Evolutionary conservation across 371 early-diverging fungal species (phyloP), one percentile per base, ranked within the genome.

Genomic region (Rhizopus stolonifer): DNA sequence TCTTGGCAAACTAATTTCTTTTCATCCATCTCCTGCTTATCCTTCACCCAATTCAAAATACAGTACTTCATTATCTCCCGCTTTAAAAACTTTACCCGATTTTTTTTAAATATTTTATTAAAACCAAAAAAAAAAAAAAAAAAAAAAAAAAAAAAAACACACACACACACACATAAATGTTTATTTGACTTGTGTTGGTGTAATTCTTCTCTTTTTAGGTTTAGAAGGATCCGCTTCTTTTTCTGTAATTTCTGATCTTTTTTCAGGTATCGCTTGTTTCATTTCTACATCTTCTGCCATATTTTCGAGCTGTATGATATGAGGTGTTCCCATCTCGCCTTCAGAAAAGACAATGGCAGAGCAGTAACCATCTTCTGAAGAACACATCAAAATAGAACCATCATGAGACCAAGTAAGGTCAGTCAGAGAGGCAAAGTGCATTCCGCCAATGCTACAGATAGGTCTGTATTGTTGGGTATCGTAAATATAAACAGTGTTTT

Each of bases 341-440:
- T 82, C 69, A 4, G 85, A 81, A 67, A 95, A 90, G 4, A 84
- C 79, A 19, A 88, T 82, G 5, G 92, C 74, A n/a, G 92, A 89
- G 53, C 90, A 91, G 65, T 88, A 96, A 1, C 97, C 97, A 63
- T 96, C 97, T 2, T 88, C 82, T 0, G 93, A 92, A 1, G 92
- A 73, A 49, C 93, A 67, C 50, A 93, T 69, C 32, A 94, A 60
- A 3, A 80, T 79, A 11, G 72, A 72, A 8, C 93, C 94, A 68
- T 92, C 89, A 38, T 66, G 61, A 2, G 91, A 87, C 95, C 95
- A 95, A 13, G 91, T 69, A 46, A 93, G 61, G 65, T 96, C 97
- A 5, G 94, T 94, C 47, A 94, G 75, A 4, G 93, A 81, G 21
- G 93, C 89, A 71, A 90, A 94, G 67, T 96, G 97, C 65, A 95